phyloP scores from a whole-genome alignment of 345 rosid genomes.

The Hibiscus syriacus region DNA sequence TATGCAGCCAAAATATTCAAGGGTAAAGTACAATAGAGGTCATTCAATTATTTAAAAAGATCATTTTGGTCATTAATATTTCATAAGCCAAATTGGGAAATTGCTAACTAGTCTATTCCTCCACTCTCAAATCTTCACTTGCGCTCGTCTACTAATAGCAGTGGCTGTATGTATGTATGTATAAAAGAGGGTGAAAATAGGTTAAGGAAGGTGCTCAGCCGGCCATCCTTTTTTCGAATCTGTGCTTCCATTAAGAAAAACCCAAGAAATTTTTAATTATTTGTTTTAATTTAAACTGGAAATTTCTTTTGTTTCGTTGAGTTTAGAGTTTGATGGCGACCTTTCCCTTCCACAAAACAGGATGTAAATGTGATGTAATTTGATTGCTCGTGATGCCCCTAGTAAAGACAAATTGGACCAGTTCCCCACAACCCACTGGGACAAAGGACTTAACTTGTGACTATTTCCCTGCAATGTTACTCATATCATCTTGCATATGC shows the following conservation, averaged over 20 bases:
- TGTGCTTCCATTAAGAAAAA: constrained; percentile 31
- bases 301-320: constrained; percentile 4
- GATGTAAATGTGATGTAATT: constrained; percentile 7
- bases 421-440: constrained; percentile 13
- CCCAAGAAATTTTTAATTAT: background rate
- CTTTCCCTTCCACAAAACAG: constrained; percentile 13
- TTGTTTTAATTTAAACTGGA: constrained; percentile 1
- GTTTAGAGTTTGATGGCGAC: constrained; percentile 33
- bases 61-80: too few species aligned
- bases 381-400: constrained; percentile 28
- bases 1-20: constrained; percentile 20
- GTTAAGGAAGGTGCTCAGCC: constrained; percentile 56
- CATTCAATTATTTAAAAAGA: too few species aligned
- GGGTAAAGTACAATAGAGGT: constrained; percentile 1
- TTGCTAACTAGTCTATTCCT: constrained; percentile 13
- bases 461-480: background rate
- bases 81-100: constrained; percentile 25
- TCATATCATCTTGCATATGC: background rate
- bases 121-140: constrained; percentile 10
- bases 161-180: background rate
- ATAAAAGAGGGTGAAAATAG: constrained; percentile 24
- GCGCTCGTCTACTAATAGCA: background rate
- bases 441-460: background rate
- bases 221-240: constrained; percentile 49
- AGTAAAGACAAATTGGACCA: constrained; percentile 41